Evolutionary conservation across 2,329 filamentous ascomycete genomes (phyloP).

Genomic region (Beauveria rudraprayagi): DNA sequence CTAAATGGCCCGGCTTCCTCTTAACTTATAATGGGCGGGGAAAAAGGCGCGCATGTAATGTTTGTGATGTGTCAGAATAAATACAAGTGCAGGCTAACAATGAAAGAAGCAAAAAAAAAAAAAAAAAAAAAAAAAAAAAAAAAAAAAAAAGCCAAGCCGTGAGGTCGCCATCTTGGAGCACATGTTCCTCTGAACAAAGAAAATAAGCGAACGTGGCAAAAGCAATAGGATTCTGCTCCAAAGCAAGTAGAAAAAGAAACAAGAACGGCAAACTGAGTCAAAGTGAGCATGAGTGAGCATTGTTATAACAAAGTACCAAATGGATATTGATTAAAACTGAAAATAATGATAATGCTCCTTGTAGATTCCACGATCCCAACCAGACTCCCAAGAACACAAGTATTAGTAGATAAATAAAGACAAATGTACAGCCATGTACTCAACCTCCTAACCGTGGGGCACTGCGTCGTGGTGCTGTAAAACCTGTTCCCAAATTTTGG

Average conservation of each 20-base stretch:
- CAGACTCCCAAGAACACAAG: background rate
- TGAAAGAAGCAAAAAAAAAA: constrained; percentile 15
- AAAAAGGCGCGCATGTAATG: background rate
- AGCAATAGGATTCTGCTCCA: background rate
- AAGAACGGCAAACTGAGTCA: background rate
- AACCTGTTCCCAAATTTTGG: constrained; percentile 1
- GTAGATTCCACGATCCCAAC: background rate
- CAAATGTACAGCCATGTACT: background rate
- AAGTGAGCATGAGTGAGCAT: no score
- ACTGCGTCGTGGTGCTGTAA: constrained; percentile 11
- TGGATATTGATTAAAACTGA: background rate
- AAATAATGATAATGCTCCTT: background rate
- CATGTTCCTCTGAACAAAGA: background rate
- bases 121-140: constrained; percentile 15
- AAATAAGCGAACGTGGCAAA: background rate
- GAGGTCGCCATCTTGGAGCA: constrained; percentile 14
- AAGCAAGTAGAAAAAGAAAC: background rate
- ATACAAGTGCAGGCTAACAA: constrained; percentile 7
- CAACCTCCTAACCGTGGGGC: constrained; percentile 3
- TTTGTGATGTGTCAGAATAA: constrained; percentile 13
- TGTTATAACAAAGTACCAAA: background rate
- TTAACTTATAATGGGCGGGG: background rate
- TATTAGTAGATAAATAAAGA: background rate
- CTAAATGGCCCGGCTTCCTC: background rate
- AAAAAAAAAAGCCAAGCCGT: constrained; percentile 13